Percentiles rank a stretch among this genome's conserved stretches.
These are phyloP conservation scores for Penstemon eatonii DNA, from an alignment of 257 asterid species.

Conservation along the genomic window DNA sequence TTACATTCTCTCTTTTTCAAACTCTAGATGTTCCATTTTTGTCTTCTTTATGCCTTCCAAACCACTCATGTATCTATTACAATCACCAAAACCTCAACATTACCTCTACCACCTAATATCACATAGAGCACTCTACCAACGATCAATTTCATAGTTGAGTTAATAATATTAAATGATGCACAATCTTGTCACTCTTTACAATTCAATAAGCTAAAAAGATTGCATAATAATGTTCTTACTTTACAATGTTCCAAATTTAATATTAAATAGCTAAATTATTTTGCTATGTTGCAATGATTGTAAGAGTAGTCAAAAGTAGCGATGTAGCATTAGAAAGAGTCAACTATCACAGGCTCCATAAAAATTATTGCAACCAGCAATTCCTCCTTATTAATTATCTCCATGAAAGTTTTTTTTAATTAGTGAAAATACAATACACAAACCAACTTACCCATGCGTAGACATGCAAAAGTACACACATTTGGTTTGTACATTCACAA, in stretches of 20 bases:
- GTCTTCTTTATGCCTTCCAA: too few species aligned
- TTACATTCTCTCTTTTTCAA: too few species aligned
- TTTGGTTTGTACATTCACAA: background rate
- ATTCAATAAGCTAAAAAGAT: background rate
- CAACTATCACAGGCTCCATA: background rate
- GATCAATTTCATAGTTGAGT: too few species aligned
- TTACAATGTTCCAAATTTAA: background rate
- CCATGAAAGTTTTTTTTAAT: background rate
- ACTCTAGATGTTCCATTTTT: too few species aligned
- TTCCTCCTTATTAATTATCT: background rate
- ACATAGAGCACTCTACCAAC: too few species aligned
- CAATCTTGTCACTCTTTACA: background rate
- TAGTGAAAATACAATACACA: background rate
- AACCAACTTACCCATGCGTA: background rate
- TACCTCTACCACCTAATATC: too few species aligned
- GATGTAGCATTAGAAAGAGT: background rate
- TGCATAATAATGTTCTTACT: background rate
- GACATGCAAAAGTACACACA: background rate
- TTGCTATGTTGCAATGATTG: background rate
- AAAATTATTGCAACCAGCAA: background rate
- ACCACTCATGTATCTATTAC: too few species aligned
- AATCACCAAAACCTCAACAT: too few species aligned
- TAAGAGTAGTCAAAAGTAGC: background rate
- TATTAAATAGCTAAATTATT: background rate
- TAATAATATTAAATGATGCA: too few species aligned